A percentile compares a stretch with the other conserved stretches of the same genome.
Conservation (phyloP, 1,284 basidiomycete species). For the Moesziomyces sp. region DNA sequence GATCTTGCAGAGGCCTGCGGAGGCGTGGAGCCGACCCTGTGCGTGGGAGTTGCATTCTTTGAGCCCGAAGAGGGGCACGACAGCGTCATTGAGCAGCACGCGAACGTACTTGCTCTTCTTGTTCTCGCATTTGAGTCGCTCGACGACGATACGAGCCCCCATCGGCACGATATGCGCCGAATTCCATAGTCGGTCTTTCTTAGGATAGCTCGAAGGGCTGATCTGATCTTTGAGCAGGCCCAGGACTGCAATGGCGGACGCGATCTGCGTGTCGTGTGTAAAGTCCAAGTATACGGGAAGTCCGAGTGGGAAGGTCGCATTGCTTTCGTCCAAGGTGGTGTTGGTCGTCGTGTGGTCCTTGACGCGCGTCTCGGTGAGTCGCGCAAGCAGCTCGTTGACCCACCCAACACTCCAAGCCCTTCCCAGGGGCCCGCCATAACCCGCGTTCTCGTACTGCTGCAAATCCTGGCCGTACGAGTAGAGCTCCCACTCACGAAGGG, state of each 20-base stretch:
- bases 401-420: slow-evolving; percentile 24
- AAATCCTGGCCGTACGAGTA: slow-evolving; percentile 30
- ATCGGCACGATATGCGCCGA: slow-evolving; percentile 21
- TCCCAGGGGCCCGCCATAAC: slow-evolving; percentile 20
- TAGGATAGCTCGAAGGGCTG: slow-evolving; percentile 1
- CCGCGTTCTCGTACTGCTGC: slow-evolving; percentile 22
- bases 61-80: slow-evolving; percentile 9
- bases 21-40: slow-evolving; percentile 15
- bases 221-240: slow-evolving; percentile 20
- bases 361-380: slow-evolving; percentile 20
- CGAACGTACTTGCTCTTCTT: slow-evolving; percentile 19
- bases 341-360: slow-evolving; percentile 22
- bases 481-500: slow-evolving; percentile 16
- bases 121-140: slow-evolving; percentile 13
- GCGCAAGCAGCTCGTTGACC: slow-evolving; percentile 32
- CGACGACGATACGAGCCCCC: slow-evolving; percentile 12
- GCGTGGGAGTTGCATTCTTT: slow-evolving; percentile 13
- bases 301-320: slow-evolving; percentile 5
- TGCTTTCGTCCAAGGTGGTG: slow-evolving; percentile 16
- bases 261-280: slow-evolving; percentile 20
- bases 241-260: slow-evolving; percentile 20
- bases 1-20: slow-evolving; percentile 12
- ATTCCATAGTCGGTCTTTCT: slow-evolving; percentile 13
- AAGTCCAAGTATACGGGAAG: slow-evolving; percentile 25
- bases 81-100: slow-evolving; percentile 17